Base-by-base conservation (phyloP, 805 yeast species). In the Myxozyma kluyveri region DNA sequence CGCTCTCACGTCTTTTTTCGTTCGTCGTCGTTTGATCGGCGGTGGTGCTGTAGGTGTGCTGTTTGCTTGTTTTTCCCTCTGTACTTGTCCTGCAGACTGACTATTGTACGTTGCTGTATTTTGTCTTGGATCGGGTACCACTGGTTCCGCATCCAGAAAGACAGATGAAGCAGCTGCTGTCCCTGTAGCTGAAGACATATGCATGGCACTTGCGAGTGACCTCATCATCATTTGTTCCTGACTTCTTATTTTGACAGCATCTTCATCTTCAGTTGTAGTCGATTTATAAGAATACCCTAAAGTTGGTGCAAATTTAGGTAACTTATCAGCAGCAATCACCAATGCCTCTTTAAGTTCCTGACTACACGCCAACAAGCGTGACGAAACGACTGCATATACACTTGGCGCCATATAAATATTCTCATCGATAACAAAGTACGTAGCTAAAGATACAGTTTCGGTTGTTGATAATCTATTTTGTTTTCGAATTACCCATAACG, bases 391-490 rank as follows among this genome's bases (percentile, higher is more conserved):
- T 35, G 86, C 82, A 63, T 82, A 81, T 0, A 87, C 75, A 17
- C 80, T 72, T 0, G 97, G 97, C 0, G 96, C 84, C 81, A 87
- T 91, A 69, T 89, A 93, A 1, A 93, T 84, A 64, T 88, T 89
- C 18, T 96, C 95, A 3, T 96, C 96, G 37, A 89, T 81, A 42
- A 91, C 84, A 67, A 87, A 91, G 69, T 86, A 91, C 59, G 88
- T 95, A 26, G 87, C 81, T 9, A 87, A 62, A 0, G 83, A 74
- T 22, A 74, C 69, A 1, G 77, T 77, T 31, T 75, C 78, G 10
- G 72, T 72, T 4, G 82, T 79, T 32, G 76, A 70, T 3, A 75
- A 56, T 27, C 98, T 72, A 42, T 80, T 71, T 66, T 91, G 97
- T 65, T 90, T 89, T 51, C 95, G 75, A 7, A 91, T 80, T 24